phyloP scores from a whole-genome alignment of 2,329 filamentous ascomycete species.

The Coniochaeta ligniaria region DNA sequence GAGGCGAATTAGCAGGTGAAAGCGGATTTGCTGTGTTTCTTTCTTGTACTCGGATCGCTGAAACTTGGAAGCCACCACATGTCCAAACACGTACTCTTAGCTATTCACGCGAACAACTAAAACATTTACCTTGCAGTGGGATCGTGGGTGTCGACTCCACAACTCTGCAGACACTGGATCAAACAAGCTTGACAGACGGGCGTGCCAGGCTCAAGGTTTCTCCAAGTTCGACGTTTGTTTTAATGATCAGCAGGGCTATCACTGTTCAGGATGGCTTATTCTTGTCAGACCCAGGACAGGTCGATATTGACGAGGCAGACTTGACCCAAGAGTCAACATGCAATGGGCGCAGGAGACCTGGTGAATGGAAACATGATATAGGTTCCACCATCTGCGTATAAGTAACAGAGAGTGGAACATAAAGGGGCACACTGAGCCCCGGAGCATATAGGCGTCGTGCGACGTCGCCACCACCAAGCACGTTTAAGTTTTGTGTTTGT shows the following conservation, averaged over 20 bases:
- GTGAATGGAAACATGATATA: neutral
- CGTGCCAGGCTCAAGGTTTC: neutral
- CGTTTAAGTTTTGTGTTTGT: neutral
- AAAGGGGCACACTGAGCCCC: neutral
- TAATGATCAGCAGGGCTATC: neutral
- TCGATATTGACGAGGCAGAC: neutral
- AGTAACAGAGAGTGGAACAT: neutral
- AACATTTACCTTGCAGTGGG: neutral
- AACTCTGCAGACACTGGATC: neutral
- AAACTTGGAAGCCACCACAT: neutral
- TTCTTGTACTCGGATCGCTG: neutral
- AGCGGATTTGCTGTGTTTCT: neutral
- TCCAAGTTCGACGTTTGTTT: neutral
- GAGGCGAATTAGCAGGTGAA: neutral
- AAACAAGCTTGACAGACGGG: conserved; percentile 1
- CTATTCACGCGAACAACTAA: neutral
- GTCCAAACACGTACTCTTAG: neutral
- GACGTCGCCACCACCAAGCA: neutral
- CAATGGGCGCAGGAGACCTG: neutral
- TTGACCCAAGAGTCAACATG: neutral
- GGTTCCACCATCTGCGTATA: neutral
- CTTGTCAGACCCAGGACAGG: neutral
- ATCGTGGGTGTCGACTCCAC: neutral
- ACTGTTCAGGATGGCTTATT: neutral
- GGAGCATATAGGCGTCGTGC: neutral